phyloP scores from a whole-genome alignment of 2,329 filamentous ascomycete genomes.

The Colletotrichum simmondsii region DNA sequence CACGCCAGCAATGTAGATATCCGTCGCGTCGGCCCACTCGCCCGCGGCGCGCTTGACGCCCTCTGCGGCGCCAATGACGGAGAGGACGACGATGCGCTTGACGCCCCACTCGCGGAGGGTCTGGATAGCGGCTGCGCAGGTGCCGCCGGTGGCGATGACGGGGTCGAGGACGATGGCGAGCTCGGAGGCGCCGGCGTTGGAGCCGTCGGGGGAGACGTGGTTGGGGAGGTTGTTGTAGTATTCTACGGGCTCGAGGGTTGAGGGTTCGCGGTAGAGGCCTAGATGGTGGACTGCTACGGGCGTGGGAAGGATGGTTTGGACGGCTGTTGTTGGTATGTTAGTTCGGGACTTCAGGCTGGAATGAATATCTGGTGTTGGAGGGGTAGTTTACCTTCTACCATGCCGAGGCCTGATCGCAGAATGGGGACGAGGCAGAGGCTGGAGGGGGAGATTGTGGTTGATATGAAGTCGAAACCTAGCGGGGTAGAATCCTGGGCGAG shows the following conservation, averaged over 20 bases:
- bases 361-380: neutral
- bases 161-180: conserved; percentile 91
- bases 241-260: conserved; percentile 88
- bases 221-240: conserved; percentile 98
- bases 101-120: conserved; percentile 92
- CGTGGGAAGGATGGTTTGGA: conserved; percentile 83
- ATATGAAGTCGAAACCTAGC: conserved; percentile 80
- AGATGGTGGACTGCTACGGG: conserved; percentile 91
- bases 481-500: conserved; percentile 76
- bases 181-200: conserved; percentile 49
- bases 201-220: conserved; percentile 60
- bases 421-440: conserved; percentile 89
- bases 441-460: conserved; percentile 69
- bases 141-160: conserved; percentile 93
- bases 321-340: conserved; percentile 58
- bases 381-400: conserved; percentile 77
- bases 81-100: conserved; percentile 80
- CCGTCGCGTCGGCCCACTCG: conserved; percentile 81
- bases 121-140: conserved; percentile 88
- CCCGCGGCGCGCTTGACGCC: conserved; percentile 79
- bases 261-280: conserved; percentile 91
- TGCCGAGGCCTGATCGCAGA: conserved; percentile 89
- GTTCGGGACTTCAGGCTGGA: neutral
- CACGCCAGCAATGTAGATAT: conserved; percentile 85
- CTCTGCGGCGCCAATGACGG: conserved; percentile 76